These are phyloP conservation scores for Aspergillus candidus DNA, from an alignment of 2,329 filamentous ascomycete genomes.

Conservation along the genomic window DNA sequence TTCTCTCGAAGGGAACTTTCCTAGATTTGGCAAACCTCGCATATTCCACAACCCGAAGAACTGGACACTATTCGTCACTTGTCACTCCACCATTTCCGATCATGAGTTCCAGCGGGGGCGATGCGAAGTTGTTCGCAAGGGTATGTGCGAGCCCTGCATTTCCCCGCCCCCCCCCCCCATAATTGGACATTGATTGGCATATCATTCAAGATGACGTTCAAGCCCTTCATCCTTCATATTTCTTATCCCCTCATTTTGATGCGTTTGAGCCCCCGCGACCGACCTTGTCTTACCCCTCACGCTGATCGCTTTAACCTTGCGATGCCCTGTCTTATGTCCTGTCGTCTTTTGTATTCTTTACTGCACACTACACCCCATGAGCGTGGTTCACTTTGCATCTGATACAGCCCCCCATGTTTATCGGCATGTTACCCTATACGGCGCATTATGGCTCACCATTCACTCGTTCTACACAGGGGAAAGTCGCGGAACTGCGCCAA, in stretches of 20 bases:
- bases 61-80: conserved; percentile 4
- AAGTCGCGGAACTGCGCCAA: conserved; percentile 91
- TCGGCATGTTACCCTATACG: conserved; percentile 24
- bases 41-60: conserved; percentile 1
- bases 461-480: conserved; percentile 64
- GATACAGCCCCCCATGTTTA: conserved; percentile 21
- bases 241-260: conserved; percentile 6
- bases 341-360: too few species aligned
- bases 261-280: too few species aligned
- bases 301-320: background rate
- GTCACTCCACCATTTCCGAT: conserved; percentile 18
- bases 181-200: conserved; percentile 5
- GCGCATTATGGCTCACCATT: conserved; percentile 27
- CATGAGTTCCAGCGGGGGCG: conserved; percentile 70
- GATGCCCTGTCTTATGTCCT: too few species aligned
- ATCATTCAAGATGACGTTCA: conserved; percentile 2
- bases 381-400: background rate
- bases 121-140: conserved; percentile 98
- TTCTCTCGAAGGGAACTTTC: background rate
- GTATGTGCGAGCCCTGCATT: conserved; percentile 51
- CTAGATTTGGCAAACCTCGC: conserved; percentile 1
- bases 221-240: background rate
- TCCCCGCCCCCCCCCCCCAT: background rate
- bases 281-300: conserved; percentile 6
- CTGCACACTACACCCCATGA: too few species aligned